A percentile compares a stretch with the other conserved stretches of the same genome.
phyloP scores from a whole-genome alignment of 2,329 filamentous ascomycete genomes.

The Colletotrichum horii region DNA sequence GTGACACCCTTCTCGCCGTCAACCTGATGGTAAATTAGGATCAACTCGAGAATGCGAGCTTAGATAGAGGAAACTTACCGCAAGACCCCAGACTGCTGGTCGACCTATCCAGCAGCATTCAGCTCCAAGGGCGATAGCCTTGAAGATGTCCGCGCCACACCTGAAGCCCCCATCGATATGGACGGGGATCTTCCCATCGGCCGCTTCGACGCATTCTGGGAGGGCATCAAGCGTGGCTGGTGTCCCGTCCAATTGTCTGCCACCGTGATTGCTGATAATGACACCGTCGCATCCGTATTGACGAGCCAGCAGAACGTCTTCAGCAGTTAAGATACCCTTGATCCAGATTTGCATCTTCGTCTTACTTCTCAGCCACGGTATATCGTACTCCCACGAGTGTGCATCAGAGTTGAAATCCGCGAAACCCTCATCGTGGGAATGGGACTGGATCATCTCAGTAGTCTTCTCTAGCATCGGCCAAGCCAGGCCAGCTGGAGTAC shows the following conservation, averaged over 20 bases:
- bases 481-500: constrained; percentile 39
- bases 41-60: neutral
- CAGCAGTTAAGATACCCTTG: constrained; percentile 47
- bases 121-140: neutral
- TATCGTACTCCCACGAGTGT: constrained; percentile 51
- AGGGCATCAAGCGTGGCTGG: constrained; percentile 47
- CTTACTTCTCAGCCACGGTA: constrained; percentile 52
- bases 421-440: constrained; percentile 18
- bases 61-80: neutral
- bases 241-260: constrained; percentile 49
- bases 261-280: constrained; percentile 52
- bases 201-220: constrained; percentile 51
- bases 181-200: constrained; percentile 43
- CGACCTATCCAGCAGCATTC: neutral
- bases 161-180: neutral
- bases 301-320: constrained; percentile 43
- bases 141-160: neutral
- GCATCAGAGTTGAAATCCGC: constrained; percentile 19
- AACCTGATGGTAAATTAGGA: neutral
- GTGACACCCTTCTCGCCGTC: constrained; percentile 8
- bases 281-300: constrained; percentile 42
- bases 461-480: neutral
- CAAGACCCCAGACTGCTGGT: neutral
- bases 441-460: constrained; percentile 19
- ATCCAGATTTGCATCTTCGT: constrained; percentile 54